Base-by-base conservation (phyloP, 805 yeast genomes). In the Saturnispora sanitii region DNA sequence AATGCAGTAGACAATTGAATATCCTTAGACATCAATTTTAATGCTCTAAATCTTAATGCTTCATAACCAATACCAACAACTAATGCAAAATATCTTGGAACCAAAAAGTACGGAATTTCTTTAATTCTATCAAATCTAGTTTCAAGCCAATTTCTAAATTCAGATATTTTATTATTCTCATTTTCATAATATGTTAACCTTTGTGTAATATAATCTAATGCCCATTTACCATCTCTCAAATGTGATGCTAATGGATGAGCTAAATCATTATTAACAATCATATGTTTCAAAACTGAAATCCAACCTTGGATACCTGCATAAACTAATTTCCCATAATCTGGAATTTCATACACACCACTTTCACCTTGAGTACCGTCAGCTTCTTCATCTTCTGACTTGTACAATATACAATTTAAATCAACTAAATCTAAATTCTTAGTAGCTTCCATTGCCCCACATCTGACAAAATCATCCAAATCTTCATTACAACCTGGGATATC, bases 291-390 rank as follows among this genome's bases (percentile, higher is more conserved):
- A 1, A 77, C 79, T 0, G 85, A 67, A 35, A 78, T 73, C 95
- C 95, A 90, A 1, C 98, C 97, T 58, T 86, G 94, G 18, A 92
- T 64, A 9, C 98, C 98, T 31, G 95, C 88, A 59, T 85, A 90
- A 0, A 77, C 81, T 35, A 88, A 64, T 13, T 66, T 65, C 0
- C 96, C 96, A 57, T 71, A 65, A 23, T 70, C 66, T 1, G 97
- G 96, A 35, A 90, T 68, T 37, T 62, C 57, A 60, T 92, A 90
- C 0, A 73, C 73, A 8, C 96, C 95, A 34, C 71, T 79, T 7
- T 58, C 51, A 5, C 95, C 94, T 18, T 61, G 70, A 49, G 88
- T 75, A 11, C 77, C 72, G 55, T 88, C 96, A 18, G 86, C 66
- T 59, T 90, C 98, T 60, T 90, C 98, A 11, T 81, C 72, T 42